Evolutionary conservation across 345 rosid species (phyloP), one percentile per base, ranked within the genome.

Genomic region (Bruguiera sexangula): DNA sequence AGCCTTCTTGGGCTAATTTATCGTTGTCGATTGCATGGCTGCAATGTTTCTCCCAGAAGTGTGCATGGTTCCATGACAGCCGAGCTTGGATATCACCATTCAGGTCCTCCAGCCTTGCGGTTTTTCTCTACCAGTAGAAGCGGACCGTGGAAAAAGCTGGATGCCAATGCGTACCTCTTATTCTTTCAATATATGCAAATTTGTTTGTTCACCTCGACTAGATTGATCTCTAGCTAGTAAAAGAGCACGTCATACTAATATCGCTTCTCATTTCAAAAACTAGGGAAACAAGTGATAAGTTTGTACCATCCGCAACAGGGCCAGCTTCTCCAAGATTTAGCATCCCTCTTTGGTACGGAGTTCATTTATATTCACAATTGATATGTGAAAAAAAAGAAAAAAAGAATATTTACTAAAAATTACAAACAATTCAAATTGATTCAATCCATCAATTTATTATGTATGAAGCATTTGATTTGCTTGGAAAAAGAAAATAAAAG

Each of bases 291-390:
- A 51, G 65, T 46, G 71, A 73, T 32, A 60, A 51, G 66, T 60
- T 62, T 16, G 37, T 5, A 19, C 62, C 71, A 22, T 8, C 67
- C 50, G 5, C 50, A 46, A 66, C 59, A 64, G 63, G 76, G 54
- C 76, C 77, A 36, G 61, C 78, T 58, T 73, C 78, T 66, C 77
- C 83, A 37, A 80, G 62, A 55, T 77, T 77, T 70, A 71, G 67
- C 57, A 61, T 83, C 55, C 65, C 75, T 5, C 34, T 62, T 32
- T 79, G 88, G 92, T 87, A 82, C 0, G n/a, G 4, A 24, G 20
- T 19, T 16, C 19, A 2, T 29, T 34, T 11, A 6, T 2, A 31
- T 53, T 50, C 21, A 22, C 9, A 26, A 4, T 10, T 22, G 60
- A 27, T 20, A 43, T 11, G 13, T 24, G 60, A 27, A 4, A 10